Percentiles rank a stretch among this genome's conserved stretches.
Evolutionary conservation across 345 rosid genomes (phyloP).

Genomic region (Lepidium africanum): DNA sequence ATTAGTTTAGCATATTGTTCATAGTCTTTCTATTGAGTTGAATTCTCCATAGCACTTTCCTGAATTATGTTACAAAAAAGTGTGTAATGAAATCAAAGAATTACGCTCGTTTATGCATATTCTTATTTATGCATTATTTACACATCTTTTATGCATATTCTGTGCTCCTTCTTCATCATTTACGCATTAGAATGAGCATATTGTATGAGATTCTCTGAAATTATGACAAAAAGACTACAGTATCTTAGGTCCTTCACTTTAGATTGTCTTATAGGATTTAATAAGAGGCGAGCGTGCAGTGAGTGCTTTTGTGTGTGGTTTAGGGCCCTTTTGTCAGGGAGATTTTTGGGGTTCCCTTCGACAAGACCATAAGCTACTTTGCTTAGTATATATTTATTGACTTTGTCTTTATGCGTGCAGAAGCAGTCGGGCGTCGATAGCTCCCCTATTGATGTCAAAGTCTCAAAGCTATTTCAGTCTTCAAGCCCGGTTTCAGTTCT

Average conservation of each 20-base stretch:
- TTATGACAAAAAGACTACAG: not conserved
- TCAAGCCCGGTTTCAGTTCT: conserved; percentile 74
- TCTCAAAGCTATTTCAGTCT: conserved; percentile 36
- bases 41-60: not conserved
- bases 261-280: not conserved
- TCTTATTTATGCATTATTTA: not conserved
- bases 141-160: not conserved
- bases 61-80: not conserved
- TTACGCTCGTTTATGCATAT: not conserved
- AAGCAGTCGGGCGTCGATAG: conserved; percentile 28
- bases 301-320: not conserved
- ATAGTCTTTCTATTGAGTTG: not conserved
- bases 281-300: not conserved
- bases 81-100: not conserved
- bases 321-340: not conserved
- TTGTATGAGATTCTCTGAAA: not conserved
- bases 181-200: not conserved
- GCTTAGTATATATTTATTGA: not conserved
- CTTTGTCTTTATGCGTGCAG: conserved; percentile 31
- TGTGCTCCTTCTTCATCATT: not conserved
- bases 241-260: not conserved
- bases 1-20: not conserved
- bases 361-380: not conserved
- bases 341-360: not conserved
- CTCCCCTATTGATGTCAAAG: conserved; percentile 35